Conservation (phyloP, 371 early-diverging fungal genomes). For the Polyrhizophydium stewartii region DNA sequence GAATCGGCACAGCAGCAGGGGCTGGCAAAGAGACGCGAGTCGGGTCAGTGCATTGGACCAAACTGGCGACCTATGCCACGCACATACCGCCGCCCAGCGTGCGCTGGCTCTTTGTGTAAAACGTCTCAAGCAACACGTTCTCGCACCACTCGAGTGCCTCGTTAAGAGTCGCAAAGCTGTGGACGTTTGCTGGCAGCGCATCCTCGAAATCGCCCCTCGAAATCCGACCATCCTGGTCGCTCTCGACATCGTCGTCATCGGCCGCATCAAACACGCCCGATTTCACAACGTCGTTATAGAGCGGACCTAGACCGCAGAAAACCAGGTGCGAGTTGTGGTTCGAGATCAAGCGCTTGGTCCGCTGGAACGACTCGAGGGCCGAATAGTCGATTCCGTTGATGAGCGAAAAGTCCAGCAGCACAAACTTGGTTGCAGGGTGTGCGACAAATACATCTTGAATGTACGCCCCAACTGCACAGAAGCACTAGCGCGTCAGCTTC, state of each 20-base stretch:
- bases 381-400: constrained; percentile 93
- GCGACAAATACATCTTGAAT: constrained; percentile 62
- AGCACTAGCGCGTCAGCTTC: too few relatives aligned
- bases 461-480: constrained; percentile 58
- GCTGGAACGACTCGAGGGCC: constrained; percentile 90
- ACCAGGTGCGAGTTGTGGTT: constrained; percentile 75
- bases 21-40: too few relatives aligned
- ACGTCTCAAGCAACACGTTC: constrained; percentile 72
- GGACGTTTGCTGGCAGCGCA: constrained; percentile 16
- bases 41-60: too few relatives aligned
- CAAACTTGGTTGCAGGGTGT: constrained; percentile 58
- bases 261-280: constrained; percentile 67
- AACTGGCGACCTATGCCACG: too few relatives aligned
- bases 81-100: too few relatives aligned
- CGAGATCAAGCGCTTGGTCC: constrained; percentile 71
- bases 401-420: constrained; percentile 83
- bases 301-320: constrained; percentile 67
- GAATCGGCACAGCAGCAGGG: too few relatives aligned
- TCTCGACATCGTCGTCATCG: constrained; percentile 20
- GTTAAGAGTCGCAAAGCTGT: constrained; percentile 74
- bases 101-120: constrained; percentile 48
- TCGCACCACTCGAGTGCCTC: constrained; percentile 95
- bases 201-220: too few relatives aligned
- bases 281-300: constrained; percentile 65
- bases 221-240: neutral